Evolutionary conservation across 2,329 filamentous ascomycete species (phyloP).

Genomic region (Lomentospora prolificans): DNA sequence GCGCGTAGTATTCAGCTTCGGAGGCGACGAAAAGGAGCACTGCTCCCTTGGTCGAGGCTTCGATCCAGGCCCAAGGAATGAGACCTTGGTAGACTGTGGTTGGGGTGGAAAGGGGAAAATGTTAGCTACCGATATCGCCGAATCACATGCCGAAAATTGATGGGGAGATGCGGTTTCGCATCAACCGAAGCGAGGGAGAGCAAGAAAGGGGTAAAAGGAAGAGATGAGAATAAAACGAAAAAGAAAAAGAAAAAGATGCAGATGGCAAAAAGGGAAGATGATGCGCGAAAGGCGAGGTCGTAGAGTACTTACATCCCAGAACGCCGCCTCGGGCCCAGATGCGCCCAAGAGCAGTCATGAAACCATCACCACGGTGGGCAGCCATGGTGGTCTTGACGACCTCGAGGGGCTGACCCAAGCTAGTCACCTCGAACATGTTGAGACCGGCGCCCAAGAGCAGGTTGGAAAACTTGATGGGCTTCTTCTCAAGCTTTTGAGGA

Average conservation of each 20-base stretch:
- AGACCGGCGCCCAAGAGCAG: conserved; percentile 85
- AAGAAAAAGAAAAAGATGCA: conserved; percentile 5
- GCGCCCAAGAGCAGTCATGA: conserved; percentile 68
- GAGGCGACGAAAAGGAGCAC: conserved; percentile 98
- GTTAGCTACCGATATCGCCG: conserved; percentile 15
- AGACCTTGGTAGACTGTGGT: conserved; percentile 91
- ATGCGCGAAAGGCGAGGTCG: too few species aligned
- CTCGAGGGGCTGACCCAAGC: conserved; percentile 73
- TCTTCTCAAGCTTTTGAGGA: conserved; percentile 72
- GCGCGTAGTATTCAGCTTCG: conserved; percentile 93
- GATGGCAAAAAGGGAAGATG: conserved; percentile 5
- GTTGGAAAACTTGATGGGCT: conserved; percentile 99
- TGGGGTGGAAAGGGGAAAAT: conserved; percentile 7
- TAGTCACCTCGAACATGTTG: conserved; percentile 85
- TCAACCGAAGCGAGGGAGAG: not conserved
- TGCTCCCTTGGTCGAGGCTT: conserved; percentile 98
- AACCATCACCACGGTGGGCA: conserved; percentile 84
- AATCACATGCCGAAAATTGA: not conserved
- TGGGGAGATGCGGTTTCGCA: not conserved
- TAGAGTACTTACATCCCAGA: conserved; percentile 69
- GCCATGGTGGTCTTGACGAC: conserved; percentile 99
- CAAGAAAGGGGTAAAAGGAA: not conserved
- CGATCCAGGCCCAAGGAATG: conserved; percentile 99
- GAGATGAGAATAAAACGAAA: not conserved
- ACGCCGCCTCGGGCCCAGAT: conserved; percentile 92